Conservation (phyloP, 768 basidiomycete species). For the Leccinellum albellum region DNA sequence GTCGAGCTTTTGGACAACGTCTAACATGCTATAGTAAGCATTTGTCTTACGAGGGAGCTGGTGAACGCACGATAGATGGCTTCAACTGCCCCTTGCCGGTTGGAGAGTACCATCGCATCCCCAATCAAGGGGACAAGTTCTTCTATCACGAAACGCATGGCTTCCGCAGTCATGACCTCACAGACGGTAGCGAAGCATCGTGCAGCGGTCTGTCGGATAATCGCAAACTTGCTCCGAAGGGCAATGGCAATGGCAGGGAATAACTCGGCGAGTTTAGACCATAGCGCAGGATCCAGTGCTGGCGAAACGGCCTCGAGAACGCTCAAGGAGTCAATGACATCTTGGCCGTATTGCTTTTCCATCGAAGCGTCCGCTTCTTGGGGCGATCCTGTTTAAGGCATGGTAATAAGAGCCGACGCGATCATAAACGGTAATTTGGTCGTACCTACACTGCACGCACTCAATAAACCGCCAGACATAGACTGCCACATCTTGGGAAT, state of each 20-base stretch:
- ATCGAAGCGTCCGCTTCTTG: conserved; percentile 61
- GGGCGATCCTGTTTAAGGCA: conserved; percentile 42
- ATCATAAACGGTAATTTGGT: neutral
- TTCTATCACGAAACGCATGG: conserved; percentile 89
- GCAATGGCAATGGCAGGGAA: conserved; percentile 77
- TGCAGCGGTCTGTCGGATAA: conserved; percentile 85
- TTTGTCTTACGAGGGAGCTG: neutral
- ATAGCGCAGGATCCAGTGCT: conserved; percentile 65
- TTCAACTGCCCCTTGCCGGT: conserved; percentile 89
- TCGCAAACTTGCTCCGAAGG: conserved; percentile 82
- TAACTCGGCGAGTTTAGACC: conserved; percentile 62
- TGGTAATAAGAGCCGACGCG: neutral
- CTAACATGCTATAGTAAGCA: conserved; percentile 39
- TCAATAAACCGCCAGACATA: conserved; percentile 74
- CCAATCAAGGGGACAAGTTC: conserved; percentile 75
- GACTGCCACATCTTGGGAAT: conserved; percentile 97
- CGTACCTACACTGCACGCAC: conserved; percentile 65
- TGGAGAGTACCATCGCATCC: conserved; percentile 67
- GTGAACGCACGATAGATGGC: conserved; percentile 41
- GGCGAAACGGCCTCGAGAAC: conserved; percentile 81
- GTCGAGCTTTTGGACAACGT: conserved; percentile 87
- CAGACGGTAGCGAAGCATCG: conserved; percentile 86
- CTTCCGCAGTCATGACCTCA: conserved; percentile 77
- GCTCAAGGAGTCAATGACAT: conserved; percentile 89
- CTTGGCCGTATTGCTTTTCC: conserved; percentile 75